Conservation (phyloP, 805 yeast species). For the Wickerhamiella vanderwaltii region DNA sequence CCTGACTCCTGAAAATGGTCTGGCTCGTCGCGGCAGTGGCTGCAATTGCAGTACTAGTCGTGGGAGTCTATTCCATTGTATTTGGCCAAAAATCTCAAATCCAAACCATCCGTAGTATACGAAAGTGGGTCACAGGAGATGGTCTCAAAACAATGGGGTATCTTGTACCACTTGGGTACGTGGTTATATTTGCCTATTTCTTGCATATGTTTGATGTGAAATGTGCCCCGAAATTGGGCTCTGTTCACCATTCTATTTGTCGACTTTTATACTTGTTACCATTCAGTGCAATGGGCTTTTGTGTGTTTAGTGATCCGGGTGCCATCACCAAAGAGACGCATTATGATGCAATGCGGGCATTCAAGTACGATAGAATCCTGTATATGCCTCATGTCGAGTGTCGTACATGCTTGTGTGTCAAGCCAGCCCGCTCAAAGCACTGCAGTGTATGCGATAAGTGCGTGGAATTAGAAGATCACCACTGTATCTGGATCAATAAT, state of each 20-base stretch:
- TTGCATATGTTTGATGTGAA: conserved; percentile 16
- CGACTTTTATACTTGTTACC: conserved; percentile 18
- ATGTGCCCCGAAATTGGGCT: conserved; percentile 5
- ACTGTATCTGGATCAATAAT: conserved; percentile 51
- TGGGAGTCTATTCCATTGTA: conserved; percentile 3
- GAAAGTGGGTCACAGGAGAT: not conserved
- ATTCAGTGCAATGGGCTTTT: conserved; percentile 19
- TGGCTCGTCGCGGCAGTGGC: too few species aligned
- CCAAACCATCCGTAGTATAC: not conserved
- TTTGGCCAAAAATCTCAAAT: conserved; percentile 8
- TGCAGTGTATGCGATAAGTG: conserved; percentile 42
- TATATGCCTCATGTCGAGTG: conserved; percentile 39
- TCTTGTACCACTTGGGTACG: conserved; percentile 19
- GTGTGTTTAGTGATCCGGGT: conserved; percentile 32
- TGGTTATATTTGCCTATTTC: conserved; percentile 15
- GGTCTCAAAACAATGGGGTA: conserved; percentile 14
- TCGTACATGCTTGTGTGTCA: conserved; percentile 36
- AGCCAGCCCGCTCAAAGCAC: conserved; percentile 52
- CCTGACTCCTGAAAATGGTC: too few species aligned
- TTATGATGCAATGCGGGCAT: conserved; percentile 19
- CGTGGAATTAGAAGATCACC: conserved; percentile 42
- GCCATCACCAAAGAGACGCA: conserved; percentile 24
- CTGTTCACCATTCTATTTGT: conserved; percentile 14
- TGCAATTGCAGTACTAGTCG: not conserved
- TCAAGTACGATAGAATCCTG: conserved; percentile 39